These are phyloP conservation scores for Scheffersomyces spartinae DNA, from an alignment of 805 yeast genomes.

Conservation along the genomic window DNA sequence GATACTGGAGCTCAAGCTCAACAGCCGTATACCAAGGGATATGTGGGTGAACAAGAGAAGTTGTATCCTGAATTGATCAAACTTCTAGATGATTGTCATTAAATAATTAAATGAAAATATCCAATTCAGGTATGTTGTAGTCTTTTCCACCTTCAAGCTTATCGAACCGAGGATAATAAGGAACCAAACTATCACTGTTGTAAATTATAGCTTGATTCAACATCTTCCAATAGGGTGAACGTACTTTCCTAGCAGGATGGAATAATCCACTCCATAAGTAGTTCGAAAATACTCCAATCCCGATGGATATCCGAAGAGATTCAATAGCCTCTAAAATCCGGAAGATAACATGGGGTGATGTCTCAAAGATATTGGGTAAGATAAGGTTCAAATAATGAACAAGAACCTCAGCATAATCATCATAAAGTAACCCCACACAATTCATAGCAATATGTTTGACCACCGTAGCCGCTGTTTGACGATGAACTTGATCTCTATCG, in stretches of 20 bases:
- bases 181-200: slow-evolving; percentile 64
- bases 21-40: too few species aligned
- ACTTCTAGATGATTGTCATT: too few species aligned
- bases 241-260: slow-evolving; percentile 85
- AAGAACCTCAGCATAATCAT: slow-evolving; percentile 53
- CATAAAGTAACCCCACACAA: slow-evolving; percentile 62
- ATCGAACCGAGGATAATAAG: slow-evolving; percentile 62
- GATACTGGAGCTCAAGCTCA: too few species aligned
- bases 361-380: slow-evolving; percentile 84
- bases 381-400: slow-evolving; percentile 71
- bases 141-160: slow-evolving; percentile 9
- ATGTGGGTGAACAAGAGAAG: too few species aligned
- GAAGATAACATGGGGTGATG: slow-evolving; percentile 88
- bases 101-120: slow-evolving; percentile 23
- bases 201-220: slow-evolving; percentile 71
- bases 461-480: slow-evolving; percentile 91
- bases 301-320: slow-evolving; percentile 59
- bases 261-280: slow-evolving; percentile 83
- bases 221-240: slow-evolving; percentile 76
- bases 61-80: too few species aligned
- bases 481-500: slow-evolving; percentile 82
- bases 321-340: slow-evolving; percentile 76
- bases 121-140: slow-evolving; percentile 39
- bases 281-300: slow-evolving; percentile 62
- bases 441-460: slow-evolving; percentile 73